These are phyloP conservation scores for Asclepias syriaca DNA, from an alignment of 257 asterid species.

Conservation along the genomic window DNA sequence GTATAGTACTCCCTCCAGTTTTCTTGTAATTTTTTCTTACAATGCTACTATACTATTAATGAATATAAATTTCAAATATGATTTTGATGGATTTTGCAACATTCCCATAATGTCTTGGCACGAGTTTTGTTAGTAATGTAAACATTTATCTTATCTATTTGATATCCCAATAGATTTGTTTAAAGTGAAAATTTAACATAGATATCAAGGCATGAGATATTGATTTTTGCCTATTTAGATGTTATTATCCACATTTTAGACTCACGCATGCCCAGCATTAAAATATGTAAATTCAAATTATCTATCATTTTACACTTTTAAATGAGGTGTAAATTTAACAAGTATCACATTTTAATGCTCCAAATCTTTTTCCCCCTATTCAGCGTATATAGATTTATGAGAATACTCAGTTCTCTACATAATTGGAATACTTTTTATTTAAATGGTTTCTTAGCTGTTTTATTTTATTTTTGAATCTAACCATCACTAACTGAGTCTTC, in stretches of 20 bases:
- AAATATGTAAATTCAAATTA: no score
- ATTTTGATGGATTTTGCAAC: no score
- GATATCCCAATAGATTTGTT: no score
- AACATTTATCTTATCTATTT: no score
- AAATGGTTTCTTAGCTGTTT: neutral
- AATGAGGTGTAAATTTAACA: no score
- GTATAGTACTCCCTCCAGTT: constrained; percentile 25
- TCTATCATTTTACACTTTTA: no score
- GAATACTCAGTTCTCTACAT: neutral
- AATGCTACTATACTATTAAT: neutral
- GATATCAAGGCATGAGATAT: no score
- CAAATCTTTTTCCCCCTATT: neutral
- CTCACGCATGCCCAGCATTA: no score
- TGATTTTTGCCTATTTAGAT: no score
- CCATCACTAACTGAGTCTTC: neutral
- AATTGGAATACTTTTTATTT: neutral
- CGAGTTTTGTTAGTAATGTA: neutral
- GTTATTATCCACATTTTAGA: no score
- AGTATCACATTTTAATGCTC: neutral
- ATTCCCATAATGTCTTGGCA: neutral
- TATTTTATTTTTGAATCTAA: neutral
- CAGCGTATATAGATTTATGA: neutral
- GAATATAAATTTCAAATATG: neutral
- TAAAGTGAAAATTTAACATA: no score
- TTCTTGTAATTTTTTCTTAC: neutral